These are phyloP conservation scores for Jaapia argillacea DNA, from an alignment of 768 basidiomycete species.

Conservation along the genomic window DNA sequence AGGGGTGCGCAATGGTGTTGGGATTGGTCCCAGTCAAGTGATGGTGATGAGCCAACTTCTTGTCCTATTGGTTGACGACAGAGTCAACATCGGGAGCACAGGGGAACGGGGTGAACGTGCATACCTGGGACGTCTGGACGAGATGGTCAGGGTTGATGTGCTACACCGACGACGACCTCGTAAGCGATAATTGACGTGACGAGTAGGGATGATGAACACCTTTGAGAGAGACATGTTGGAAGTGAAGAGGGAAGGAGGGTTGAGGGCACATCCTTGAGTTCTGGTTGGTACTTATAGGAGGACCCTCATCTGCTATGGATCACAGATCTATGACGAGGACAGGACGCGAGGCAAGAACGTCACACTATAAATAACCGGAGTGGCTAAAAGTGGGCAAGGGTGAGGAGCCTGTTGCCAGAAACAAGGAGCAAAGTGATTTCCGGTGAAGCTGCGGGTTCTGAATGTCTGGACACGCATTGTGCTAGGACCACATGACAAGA, in stretches of 20 bases:
- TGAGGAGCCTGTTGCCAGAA: too few relatives aligned
- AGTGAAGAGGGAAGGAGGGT: constrained; percentile 3
- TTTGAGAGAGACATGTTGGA: constrained; percentile 52
- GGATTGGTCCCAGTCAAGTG: constrained; percentile 24
- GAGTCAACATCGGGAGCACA: constrained; percentile 1
- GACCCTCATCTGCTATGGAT: too few relatives aligned
- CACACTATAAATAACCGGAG: too few relatives aligned
- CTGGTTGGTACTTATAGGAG: too few relatives aligned
- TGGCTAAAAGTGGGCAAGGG: too few relatives aligned
- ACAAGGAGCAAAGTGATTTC: too few relatives aligned
- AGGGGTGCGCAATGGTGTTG: constrained; percentile 29
- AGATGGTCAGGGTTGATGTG: constrained; percentile 62
- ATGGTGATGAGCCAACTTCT: constrained; percentile 26
- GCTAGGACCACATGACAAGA: too few relatives aligned
- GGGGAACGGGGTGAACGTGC: constrained; percentile 5
- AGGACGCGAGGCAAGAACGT: too few relatives aligned
- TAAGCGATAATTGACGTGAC: background rate
- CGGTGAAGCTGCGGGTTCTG: too few relatives aligned
- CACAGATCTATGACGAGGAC: too few relatives aligned
- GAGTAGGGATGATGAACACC: constrained; percentile 18
- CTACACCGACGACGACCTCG: constrained; percentile 21
- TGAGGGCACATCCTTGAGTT: too few relatives aligned
- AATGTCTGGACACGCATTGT: too few relatives aligned
- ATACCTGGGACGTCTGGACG: constrained; percentile 45
- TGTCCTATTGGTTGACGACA: constrained; percentile 30